Conservation (phyloP, 352 stramenopile genomes). For the Phytopythium ostracodes region DNA sequence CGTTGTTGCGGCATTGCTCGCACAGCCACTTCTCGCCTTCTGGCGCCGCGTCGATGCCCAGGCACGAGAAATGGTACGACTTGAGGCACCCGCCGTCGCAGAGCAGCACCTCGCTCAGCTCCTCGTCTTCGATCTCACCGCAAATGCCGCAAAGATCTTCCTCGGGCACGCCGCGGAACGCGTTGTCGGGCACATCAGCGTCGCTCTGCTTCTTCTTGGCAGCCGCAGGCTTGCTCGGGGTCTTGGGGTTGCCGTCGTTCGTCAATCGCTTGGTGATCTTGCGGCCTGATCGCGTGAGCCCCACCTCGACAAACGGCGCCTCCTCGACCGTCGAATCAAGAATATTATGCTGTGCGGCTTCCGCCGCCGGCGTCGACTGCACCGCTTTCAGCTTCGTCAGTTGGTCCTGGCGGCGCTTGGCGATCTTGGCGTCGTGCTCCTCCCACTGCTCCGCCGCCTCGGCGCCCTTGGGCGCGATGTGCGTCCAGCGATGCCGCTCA, state of each 20-base stretch:
- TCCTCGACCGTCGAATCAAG: slow-evolving; percentile 7
- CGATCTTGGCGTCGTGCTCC: slow-evolving; percentile 36
- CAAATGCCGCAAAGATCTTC: slow-evolving; percentile 76
- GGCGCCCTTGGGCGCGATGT: slow-evolving; percentile 37
- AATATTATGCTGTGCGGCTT: slow-evolving; percentile 4
- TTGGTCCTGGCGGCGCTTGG: slow-evolving; percentile 27
- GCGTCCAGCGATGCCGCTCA: slow-evolving; percentile 15
- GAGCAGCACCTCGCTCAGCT: slow-evolving; percentile 82
- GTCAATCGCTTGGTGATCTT: slow-evolving; percentile 61
- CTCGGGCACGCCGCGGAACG: slow-evolving; percentile 41
- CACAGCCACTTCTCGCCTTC: slow-evolving; percentile 88
- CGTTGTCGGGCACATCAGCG: slow-evolving; percentile 7
- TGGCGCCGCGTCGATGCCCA: slow-evolving; percentile 68
- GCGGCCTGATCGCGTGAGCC: slow-evolving; percentile 60
- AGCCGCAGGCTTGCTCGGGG: slow-evolving; percentile 10
- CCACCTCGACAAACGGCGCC: slow-evolving; percentile 51
- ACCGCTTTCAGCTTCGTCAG: slow-evolving; percentile 18
- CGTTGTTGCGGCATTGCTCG: slow-evolving; percentile 84
- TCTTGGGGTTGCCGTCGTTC: slow-evolving; percentile 24
- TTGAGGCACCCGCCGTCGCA: slow-evolving; percentile 92
- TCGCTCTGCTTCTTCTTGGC: slow-evolving; percentile 39
- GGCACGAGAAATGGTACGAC: slow-evolving; percentile 91
- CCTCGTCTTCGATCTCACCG: slow-evolving; percentile 80
- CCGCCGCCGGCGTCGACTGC: not conserved
- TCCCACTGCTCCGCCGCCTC: slow-evolving; percentile 36